phyloP scores from a whole-genome alignment of 169 alveolate genomes.

The Babesia caballi region DNA sequence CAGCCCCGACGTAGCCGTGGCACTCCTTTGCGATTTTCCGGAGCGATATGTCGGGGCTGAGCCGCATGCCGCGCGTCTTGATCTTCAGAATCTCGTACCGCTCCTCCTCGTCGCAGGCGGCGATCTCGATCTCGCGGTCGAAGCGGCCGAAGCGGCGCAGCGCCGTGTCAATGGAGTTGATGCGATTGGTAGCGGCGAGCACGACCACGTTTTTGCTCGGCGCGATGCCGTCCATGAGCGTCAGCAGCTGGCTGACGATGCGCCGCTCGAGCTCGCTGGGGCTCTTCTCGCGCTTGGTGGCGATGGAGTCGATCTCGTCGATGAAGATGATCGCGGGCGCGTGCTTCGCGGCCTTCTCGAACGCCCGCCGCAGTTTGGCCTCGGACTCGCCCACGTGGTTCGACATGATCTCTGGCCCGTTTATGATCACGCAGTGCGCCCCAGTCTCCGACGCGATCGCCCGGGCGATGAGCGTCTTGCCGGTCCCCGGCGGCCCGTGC shows the following conservation, averaged over 20 bases:
- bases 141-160: conserved; percentile 85
- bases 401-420: conserved; percentile 80
- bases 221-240: conserved; percentile 83
- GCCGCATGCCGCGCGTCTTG: conserved; percentile 83
- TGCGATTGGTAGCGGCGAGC: conserved; percentile 91
- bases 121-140: conserved; percentile 85
- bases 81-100: conserved; percentile 85
- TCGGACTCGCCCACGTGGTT: conserved; percentile 86
- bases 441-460: conserved; percentile 82
- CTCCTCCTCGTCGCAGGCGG: conserved; percentile 84
- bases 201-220: conserved; percentile 78
- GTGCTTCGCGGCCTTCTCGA: conserved; percentile 74
- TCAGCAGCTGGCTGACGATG: conserved; percentile 81
- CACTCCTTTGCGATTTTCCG: conserved; percentile 86
- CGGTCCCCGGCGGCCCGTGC: conserved; percentile 85
- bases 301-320: conserved; percentile 90
- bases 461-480: conserved; percentile 81
- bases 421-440: conserved; percentile 71
- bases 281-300: conserved; percentile 83
- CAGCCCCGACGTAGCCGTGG: conserved; percentile 93
- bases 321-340: conserved; percentile 83
- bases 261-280: conserved; percentile 76
- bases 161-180: conserved; percentile 87
- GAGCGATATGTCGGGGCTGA: conserved; percentile 80
- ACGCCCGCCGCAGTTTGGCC: conserved; percentile 79